Base-by-base conservation (phyloP, 2,329 filamentous ascomycete genomes). In the Zymoseptoria ardabiliae region DNA sequence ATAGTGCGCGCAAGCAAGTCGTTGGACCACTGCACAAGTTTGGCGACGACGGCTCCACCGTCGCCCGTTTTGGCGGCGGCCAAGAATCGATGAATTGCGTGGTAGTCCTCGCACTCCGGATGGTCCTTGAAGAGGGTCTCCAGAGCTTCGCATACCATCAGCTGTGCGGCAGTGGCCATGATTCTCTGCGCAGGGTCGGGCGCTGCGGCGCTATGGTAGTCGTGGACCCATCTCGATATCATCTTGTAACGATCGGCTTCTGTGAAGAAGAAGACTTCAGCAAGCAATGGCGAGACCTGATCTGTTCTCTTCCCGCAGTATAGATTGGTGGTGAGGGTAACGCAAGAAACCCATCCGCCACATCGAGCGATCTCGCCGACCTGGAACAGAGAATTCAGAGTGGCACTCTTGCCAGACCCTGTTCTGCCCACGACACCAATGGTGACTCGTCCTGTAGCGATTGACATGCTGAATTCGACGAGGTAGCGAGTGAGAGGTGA, bases 201-300 rank as follows among this genome's bases (percentile, higher is more conserved):
- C 17, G 10, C 35, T 5, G 22, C 8, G 11, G 64, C 60, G 11
- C 58, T 54, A 28, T 54, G 61, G 51, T 63, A 67, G 6, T 55
- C 50, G 1, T 28, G 23, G 11, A 67, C 8, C 10, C 49, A 28
- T 4, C 48, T 22, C 2, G 13, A 17, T 2, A 67, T 49, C 23
- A 66, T 61, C 10, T 57, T 54, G 10, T 28, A 25, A 4, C 35
- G 53, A 22, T 66, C 59, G 0, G 58, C 30, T 10, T n/a, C 28
- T 20, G 23, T 50, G 50, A 62, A 68, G 52, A 67, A 66, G 25
- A 54, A 49, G 21, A 69, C 62, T 19, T 62, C 49, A 2, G 66
- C 65, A 5, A 48, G n/a, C 54, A 66, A 68, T 7, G 61, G 60
- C 9, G 49, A 17, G 11, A 17, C 54, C 49, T 69, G 68, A 9